Evolutionary conservation across 306 rosid genomes (phyloP), one percentile per base, ranked within the genome.

Genomic region (Oxytropis ochrocephala): DNA sequence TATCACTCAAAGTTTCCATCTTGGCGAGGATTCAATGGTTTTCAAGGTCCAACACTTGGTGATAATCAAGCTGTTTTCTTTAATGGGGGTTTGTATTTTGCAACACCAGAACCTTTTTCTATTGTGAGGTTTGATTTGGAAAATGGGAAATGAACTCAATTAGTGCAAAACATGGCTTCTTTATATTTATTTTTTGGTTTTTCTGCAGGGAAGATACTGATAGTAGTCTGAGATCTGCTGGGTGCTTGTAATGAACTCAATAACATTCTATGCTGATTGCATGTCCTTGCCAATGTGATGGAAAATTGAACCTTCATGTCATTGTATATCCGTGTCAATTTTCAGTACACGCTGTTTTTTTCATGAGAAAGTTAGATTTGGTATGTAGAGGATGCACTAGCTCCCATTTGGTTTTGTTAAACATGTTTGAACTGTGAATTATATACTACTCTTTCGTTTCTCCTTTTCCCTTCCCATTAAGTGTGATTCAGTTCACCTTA

Each of bases 21-120:
- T 11, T 94, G 99, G 99, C 60, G 18, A 2, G 48, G 44, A 8
- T 91, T 80, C 47, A 77, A 67, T 1, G 80, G 77, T 14, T 81
- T 77, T 24, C 29, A 24, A 18, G 84, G 75, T n/a, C 79, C 81
- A 8, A 60, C 71, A 59, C 66, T 83, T 0, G 71, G 79, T 24
- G 86, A 83, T 13, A 42, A 56, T 51, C 80, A 86, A 70, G 97
- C 87, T 1, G 92, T 79, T 46, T 75, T 11, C 64, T 81, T 32
- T 10, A 38, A 78, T 0, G 87, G 85, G 51, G 77, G 81, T 19
- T 68, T 94, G 75, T 94, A 84, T 64, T 90, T 88, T 12, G 46
- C 86, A 0, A 88, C 96, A 7, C 59, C 88, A 0, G 97, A 88
- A 51, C 97, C 96, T 12, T 88, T 87, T 64, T 81, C 83, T 2